Conservation (phyloP, 1,139 yeast species). For the Candida buenavistaensis region DNA sequence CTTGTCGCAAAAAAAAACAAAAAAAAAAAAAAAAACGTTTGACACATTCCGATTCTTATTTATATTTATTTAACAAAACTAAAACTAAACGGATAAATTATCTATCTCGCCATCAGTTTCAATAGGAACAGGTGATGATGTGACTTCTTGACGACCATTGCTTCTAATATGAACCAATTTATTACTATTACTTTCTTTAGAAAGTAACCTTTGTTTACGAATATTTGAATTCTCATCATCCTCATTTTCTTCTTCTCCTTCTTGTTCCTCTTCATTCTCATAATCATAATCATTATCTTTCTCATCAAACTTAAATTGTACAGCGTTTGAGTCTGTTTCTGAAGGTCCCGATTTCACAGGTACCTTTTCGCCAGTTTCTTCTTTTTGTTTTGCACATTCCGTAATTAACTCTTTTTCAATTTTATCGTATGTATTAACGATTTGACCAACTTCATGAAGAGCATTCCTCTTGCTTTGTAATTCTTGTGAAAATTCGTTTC, state of each 20-base stretch:
- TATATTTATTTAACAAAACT: conserved; percentile 19
- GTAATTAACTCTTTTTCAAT: conserved; percentile 5
- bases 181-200: conserved; percentile 26
- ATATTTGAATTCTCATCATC: conserved; percentile 23
- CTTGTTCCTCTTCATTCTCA: conserved; percentile 9
- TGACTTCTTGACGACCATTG: conserved; percentile 23
- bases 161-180: conserved; percentile 25
- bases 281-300: conserved; percentile 18
- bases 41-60: background rate
- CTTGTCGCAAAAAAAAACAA: too few relatives aligned
- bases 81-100: conserved; percentile 47
- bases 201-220: conserved; percentile 36
- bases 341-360: background rate
- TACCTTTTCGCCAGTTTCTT: conserved; percentile 8
- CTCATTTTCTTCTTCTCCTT: too few relatives aligned
- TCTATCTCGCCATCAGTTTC: conserved; percentile 12
- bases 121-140: conserved; percentile 22
- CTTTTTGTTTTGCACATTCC: conserved; percentile 13
- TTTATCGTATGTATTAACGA: conserved; percentile 2
- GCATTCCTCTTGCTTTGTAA: conserved; percentile 10
- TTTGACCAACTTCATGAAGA: conserved; percentile 4
- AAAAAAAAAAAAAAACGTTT: background rate
- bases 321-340: conserved; percentile 1
- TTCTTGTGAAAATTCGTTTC: conserved; percentile 17
- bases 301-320: conserved; percentile 16